Base-by-base conservation (phyloP, 257 asterid species). In the Rubia yunnanensis region DNA sequence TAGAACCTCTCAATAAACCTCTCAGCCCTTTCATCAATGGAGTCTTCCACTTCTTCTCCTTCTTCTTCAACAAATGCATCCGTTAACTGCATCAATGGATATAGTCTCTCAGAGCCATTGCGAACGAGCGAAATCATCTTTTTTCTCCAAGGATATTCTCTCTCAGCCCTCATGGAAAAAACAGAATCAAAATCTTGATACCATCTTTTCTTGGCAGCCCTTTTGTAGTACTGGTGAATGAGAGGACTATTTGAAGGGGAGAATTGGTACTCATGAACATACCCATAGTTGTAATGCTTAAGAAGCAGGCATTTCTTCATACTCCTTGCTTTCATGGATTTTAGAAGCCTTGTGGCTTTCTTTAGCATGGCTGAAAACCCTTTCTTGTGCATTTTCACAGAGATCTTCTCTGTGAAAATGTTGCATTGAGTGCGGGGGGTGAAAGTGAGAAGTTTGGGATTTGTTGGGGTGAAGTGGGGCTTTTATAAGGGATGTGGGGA, bases 1-100 rank as follows among this genome's bases (percentile, higher is more conserved):
- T 89, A 89, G 63, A 85, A 89, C 61, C 72, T 87, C 82, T 77
- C 83, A 74, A 87, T 89, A 60, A 89, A 87, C 26, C 73, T 83
- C 85, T 87, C 94, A 52, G 97, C 94, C 48, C 83, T 85, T 72
- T 87, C 94, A 78, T 87, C 95, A 77, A 89, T 83, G 17, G 78
- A 77, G 60, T n/a, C 38, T 30, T 77, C 82, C 4, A n/a, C 83
- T 17, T 73, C 84, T 2, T 69, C 83, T 2, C 63, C 70, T 7
- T 18, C 55, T 7, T 50, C 56, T 7, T 50, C 57, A 35, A 9
- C 39, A 55, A 72, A 73, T 50, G 67, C 48, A 26, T 57, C 49
- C 63, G 72, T 68, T 68, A 67, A 60, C 10, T 62, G 81, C 72
- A 77, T 65, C 15, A 59, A 59, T 48, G 70, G 62, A 26, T 63